These are phyloP conservation scores for Trichoderma erinaceum DNA, from an alignment of 495 filamentous ascomycete genomes.

Conservation along the genomic window DNA sequence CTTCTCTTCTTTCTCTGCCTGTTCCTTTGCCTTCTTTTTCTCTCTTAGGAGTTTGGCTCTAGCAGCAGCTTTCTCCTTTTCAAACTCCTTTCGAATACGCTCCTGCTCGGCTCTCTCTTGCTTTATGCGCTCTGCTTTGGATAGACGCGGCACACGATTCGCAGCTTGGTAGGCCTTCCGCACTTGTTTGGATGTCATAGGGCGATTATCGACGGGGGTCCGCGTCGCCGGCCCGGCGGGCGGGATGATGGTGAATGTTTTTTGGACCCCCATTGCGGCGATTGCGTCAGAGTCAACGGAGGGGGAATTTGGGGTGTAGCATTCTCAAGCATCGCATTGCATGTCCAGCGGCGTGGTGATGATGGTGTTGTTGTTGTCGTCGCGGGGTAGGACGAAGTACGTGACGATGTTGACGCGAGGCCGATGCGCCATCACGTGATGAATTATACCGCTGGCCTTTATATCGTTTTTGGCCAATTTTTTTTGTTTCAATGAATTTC, in stretches of 20 bases:
- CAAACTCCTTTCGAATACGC: conserved; percentile 37
- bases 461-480: too few species aligned
- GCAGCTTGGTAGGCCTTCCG: conserved; percentile 33
- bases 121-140: conserved; percentile 36
- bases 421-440: conserved; percentile 12
- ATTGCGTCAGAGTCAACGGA: background rate
- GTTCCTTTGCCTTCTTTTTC: conserved; percentile 39
- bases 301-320: background rate
- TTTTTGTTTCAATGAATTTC: too few species aligned
- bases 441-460: background rate
- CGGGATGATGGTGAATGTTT: conserved; percentile 29
- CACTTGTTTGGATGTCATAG: conserved; percentile 43
- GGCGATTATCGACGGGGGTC: conserved; percentile 21
- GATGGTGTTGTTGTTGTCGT: background rate
- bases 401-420: background rate
- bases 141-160: conserved; percentile 31
- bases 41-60: conserved; percentile 35
- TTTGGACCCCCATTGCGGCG: conserved; percentile 23
- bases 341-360: background rate
- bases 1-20: conserved; percentile 30
- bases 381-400: background rate
- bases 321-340: background rate
- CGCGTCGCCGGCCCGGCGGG: conserved; percentile 24
- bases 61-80: conserved; percentile 35
- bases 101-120: conserved; percentile 40